Base-by-base conservation (phyloP, 257 asterid genomes). In the Echites panduratus region DNA sequence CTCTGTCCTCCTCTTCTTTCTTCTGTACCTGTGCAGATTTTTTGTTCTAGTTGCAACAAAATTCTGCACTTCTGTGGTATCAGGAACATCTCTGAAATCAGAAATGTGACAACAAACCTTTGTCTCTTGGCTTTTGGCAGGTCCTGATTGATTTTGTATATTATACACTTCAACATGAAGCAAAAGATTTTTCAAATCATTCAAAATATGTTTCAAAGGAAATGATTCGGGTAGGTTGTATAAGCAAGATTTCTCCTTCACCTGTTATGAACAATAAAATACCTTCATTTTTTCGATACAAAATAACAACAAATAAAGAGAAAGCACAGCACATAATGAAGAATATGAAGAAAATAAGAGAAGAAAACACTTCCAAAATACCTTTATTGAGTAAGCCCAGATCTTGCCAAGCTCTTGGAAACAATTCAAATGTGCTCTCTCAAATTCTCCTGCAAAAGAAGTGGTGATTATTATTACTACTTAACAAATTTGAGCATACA, bases 391-490 rank as follows among this genome's bases (percentile, higher is more conserved):
- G 32, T 74, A 59, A 22, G 84, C 89, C 45, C 49, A 76, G 49
- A 90, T 84, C 57, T 67, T 73, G 54, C 96, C 91, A 56, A 77
- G 41, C 64, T 83, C 83, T 0, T 89, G 96, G 83, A 86, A 90
- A 79, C 91, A 90, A 85, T 73, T 83, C 72, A 83, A 84, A 79
- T 90, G 97, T 6, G 77, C 73, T 77, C 56, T 77, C 77, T 87
- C 91, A 22, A 90, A 81, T 82, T 84, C 88, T 81, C 85, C 95
- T 90, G 76, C 77, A 82, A 76, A 44, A 72, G 75, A 69, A 24
- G 38, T 64, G 47, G 11, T 9, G 27, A 72, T 11, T 45, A 17
- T 19, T 5, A 62, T 11, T 20, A 19, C 29, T n/a, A 32, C 57
- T 10, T 10, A 20, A 61, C 61, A 19, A 41, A 27, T 59, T 72